Evolutionary conservation across 2,329 filamentous ascomycete genomes (phyloP), one percentile per base, ranked within the genome.

Genomic region (Colletotrichum sp.): DNA sequence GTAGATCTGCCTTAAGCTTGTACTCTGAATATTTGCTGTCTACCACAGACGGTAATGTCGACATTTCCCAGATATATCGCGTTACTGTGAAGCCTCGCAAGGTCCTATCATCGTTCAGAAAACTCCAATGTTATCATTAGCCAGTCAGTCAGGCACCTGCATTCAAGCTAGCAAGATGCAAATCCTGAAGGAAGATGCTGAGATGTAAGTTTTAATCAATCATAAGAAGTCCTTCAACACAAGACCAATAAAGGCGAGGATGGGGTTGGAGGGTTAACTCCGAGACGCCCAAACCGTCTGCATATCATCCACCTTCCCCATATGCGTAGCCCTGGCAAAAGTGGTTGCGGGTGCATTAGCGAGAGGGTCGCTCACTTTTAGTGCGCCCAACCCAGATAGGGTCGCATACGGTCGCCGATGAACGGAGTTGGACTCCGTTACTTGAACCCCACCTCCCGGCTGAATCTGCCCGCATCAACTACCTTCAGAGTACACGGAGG

Each of bases 361-460:
- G 68, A 75, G 49, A 65, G 67, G 60, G 60, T 36, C 32, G 5
- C 16, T 64, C 59, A 13, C 59, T 55, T n/a, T 65, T 71, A 64
- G 59, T 21, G 71, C 59, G 30, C 24, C 30, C 44, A 34, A 64
- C 24, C 32, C 70, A 18, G 32, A 71, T 44, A 13, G n/a, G 49
- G 67, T 21, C 44, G 71, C 72, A 71, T 57, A 13, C 16, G 49
- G 67, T 28, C 44, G 71, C 72, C 72, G 72, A 75, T 62, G 63
- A 75, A 75, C 68, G 72, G 72, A 71, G 34, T 28, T 64, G 21
- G 21, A 30, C 34, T 55, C 68, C 36, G 69, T 66, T 60, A 66
- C 52, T 71, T 66, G 49, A 71, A 65, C 60, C 72, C 62, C 60
- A 65, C 69, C 59, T 32, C 36, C 15, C 49, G 44, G 36, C 60